Percentiles rank a stretch among this genome's conserved stretches.
Evolutionary conservation across 192 early-diverging fungal species (phyloP).

Genomic region (Coemansia sp.): DNA sequence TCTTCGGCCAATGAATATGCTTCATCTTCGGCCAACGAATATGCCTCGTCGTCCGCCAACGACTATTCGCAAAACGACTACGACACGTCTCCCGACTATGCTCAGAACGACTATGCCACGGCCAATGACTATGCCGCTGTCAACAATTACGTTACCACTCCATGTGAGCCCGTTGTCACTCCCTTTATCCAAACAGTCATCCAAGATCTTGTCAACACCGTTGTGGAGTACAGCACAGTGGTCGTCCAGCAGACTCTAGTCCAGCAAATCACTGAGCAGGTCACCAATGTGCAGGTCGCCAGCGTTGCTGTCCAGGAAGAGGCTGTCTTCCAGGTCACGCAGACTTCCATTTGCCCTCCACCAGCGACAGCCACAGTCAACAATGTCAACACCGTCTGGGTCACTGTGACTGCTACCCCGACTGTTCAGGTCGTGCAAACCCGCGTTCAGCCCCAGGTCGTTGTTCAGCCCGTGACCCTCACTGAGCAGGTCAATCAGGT

Average conservation of each 20-base stretch:
- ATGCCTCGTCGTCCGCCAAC: background rate
- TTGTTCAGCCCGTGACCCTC: slow-evolving; percentile 51
- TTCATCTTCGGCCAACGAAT: no score
- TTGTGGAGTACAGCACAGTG: slow-evolving; percentile 48
- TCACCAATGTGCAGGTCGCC: slow-evolving; percentile 46
- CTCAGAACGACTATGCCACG: slow-evolving; percentile 13
- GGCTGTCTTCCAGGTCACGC: slow-evolving; percentile 51
- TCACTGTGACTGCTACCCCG: slow-evolving; percentile 49
- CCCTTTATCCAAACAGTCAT: slow-evolving; percentile 41
- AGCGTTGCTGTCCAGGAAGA: slow-evolving; percentile 45
- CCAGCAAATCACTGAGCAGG: slow-evolving; percentile 30
- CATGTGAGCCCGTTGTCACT: slow-evolving; percentile 35
- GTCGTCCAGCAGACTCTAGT: slow-evolving; percentile 40
- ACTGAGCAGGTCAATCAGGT: slow-evolving; percentile 53
- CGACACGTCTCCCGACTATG: slow-evolving; percentile 6
- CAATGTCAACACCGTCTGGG: slow-evolving; percentile 50
- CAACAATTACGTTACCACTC: slow-evolving; percentile 27
- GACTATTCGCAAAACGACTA: slow-evolving; percentile 6
- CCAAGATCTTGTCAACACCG: slow-evolving; percentile 39
- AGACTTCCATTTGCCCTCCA: slow-evolving; percentile 49
- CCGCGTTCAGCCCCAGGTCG: slow-evolving; percentile 45
- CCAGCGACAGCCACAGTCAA: slow-evolving; percentile 44
- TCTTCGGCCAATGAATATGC: background rate
- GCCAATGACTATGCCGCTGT: slow-evolving; percentile 7
- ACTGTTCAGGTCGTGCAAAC: slow-evolving; percentile 53